Base-by-base conservation (phyloP, 768 basidiomycete genomes). In the Tulasnella sp. region DNA sequence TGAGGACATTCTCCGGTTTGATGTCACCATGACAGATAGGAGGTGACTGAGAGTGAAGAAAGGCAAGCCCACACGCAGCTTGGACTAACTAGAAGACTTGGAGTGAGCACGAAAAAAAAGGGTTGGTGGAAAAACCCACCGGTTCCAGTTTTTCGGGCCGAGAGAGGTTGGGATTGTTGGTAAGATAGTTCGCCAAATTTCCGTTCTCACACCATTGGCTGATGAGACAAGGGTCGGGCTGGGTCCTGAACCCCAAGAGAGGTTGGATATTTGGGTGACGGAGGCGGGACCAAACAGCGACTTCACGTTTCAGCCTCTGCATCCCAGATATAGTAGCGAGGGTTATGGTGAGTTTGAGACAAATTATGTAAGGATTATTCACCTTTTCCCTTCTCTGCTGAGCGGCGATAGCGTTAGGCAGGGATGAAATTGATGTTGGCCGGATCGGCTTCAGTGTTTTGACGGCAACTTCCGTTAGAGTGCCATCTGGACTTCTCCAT, bases 401-500 rank as follows among this genome's bases (percentile, higher is more conserved):
- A 22, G n/a, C 25, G 25, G 6, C 49, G 39, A 39, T 39, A 52
- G 49, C 8, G 17, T n/a, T 19, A 52, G 14, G 17, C 49, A 5
- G 5, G 39, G 4, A 15, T 15, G 49, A 7, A 5, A 15, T 52
- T 5, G 54, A 99, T 90, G 84, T 97, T 98, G 77, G 89, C 83
- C 40, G 96, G 93, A 67, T 99, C 89, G 14, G 96, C 94, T 49
- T 89, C 87, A 38, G 93, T 86, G 81, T 93, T 96, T 86, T 98
- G 99, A 85, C 99, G 97, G 22, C 96, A 97, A 74, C 97, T 97
- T 77, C 97, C 97, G 72, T 97, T 97, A 69, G 96, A 97, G 45
- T 99, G 95, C 49, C 49, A 4, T 52, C 49, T 7, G 14, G 49
- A 15, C 49, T 15, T 19, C 7, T 52, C 49, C 49, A 52, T 5